These are phyloP conservation scores for Sophora flavescens DNA, from an alignment of 306 rosid genomes.

Conservation along the genomic window DNA sequence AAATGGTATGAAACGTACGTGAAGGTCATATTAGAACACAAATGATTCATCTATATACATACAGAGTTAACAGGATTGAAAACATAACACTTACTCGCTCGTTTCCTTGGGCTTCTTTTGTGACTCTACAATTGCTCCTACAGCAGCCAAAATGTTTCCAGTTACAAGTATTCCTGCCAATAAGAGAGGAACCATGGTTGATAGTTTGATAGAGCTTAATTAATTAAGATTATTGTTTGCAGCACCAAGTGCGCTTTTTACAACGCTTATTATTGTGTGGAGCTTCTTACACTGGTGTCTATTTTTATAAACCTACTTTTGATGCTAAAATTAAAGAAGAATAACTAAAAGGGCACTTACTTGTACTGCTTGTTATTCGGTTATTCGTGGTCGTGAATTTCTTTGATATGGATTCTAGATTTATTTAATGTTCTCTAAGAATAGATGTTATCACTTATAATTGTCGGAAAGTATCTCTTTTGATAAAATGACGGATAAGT, in stretches of 20 bases:
- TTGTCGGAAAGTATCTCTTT: too few relatives aligned
- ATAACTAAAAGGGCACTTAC: neutral
- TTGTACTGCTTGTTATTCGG: neutral
- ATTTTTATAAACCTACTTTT: constrained; percentile 2
- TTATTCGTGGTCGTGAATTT: neutral
- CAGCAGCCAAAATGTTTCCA: too few relatives aligned
- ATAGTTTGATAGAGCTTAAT: too few relatives aligned
- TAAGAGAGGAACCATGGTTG: neutral
- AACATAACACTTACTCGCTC: neutral
- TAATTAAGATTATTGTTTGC: neutral
- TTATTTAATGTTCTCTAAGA: neutral
- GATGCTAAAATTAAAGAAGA: neutral
- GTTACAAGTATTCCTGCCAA: too few relatives aligned
- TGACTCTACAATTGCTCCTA: too few relatives aligned
- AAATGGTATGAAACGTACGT: neutral
- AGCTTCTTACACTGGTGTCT: neutral
- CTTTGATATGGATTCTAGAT: neutral
- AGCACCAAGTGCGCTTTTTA: neutral
- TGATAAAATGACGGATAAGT: too few relatives aligned
- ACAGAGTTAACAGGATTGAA: neutral
- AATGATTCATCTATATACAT: neutral
- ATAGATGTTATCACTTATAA: neutral
- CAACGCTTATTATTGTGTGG: neutral
- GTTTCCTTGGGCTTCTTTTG: too few relatives aligned
- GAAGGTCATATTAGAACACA: neutral